Conservation (phyloP, 306 rosid genomes). For the Castanopsis chinensis region DNA sequence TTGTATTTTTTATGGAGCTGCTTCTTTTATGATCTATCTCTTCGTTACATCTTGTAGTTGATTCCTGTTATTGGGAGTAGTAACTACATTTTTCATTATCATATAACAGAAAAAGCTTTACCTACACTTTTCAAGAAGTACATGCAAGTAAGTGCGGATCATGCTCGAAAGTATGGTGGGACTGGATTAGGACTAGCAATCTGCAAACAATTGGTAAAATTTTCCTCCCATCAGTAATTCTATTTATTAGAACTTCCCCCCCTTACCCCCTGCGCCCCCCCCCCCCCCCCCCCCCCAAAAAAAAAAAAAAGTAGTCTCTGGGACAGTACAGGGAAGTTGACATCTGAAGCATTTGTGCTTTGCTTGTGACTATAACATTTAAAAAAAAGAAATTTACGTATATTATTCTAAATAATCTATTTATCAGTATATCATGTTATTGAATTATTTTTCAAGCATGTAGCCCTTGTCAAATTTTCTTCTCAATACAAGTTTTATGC, state of each 20-base stretch:
- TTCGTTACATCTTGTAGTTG: background rate
- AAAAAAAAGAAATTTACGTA: background rate
- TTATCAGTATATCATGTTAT: background rate
- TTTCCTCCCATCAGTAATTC: background rate
- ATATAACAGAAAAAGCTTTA: constrained; percentile 70
- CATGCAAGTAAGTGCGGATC: constrained; percentile 99
- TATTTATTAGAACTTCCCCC: background rate
- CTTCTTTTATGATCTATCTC: background rate
- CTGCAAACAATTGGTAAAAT: constrained; percentile 91
- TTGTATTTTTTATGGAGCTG: background rate
- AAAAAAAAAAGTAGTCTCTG: background rate
- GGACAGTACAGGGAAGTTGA: background rate
- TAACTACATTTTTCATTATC: constrained; percentile 6
- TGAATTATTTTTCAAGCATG: background rate
- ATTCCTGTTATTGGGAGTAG: background rate
- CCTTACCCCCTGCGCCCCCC: no score
- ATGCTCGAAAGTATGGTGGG: constrained; percentile 95
- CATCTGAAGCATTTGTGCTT: background rate
- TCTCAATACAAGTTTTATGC: background rate
- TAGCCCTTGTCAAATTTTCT: background rate
- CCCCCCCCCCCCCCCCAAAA: no score
- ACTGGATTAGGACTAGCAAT: constrained; percentile 95
- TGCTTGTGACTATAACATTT: background rate
- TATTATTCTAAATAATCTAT: background rate
- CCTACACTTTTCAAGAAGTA: constrained; percentile 82